Evolutionary conservation across 2,329 filamentous ascomycete genomes (phyloP).

Genomic region (Simplicillium sp.): DNA sequence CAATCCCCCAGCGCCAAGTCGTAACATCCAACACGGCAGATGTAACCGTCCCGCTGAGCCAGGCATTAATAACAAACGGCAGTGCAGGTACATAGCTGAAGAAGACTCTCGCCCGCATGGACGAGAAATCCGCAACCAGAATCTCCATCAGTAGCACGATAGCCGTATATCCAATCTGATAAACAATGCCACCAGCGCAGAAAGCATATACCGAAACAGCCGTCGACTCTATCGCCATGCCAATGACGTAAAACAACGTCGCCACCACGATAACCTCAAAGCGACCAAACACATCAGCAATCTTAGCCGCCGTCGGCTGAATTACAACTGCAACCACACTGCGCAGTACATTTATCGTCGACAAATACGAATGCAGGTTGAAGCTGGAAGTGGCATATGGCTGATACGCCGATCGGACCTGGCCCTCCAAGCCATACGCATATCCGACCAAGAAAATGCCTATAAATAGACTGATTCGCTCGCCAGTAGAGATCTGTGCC

Average conservation of each 20-base stretch:
- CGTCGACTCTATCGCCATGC: slow-evolving; percentile 44
- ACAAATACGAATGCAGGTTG: slow-evolving; percentile 41
- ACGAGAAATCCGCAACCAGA: slow-evolving; percentile 51
- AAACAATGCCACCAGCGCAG: slow-evolving; percentile 42
- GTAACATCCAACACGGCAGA: slow-evolving; percentile 36
- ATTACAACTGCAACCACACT: slow-evolving; percentile 50
- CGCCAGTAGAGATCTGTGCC: slow-evolving; percentile 30
- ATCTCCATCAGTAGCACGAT: slow-evolving; percentile 51
- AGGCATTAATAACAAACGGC: slow-evolving; percentile 53
- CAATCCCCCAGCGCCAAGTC: slow-evolving; percentile 53
- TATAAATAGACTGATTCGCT: slow-evolving; percentile 42
- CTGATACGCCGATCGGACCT: slow-evolving; percentile 41
- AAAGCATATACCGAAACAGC: slow-evolving; percentile 39
- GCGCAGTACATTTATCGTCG: slow-evolving; percentile 49
- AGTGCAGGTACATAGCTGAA: slow-evolving; percentile 53
- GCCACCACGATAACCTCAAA: slow-evolving; percentile 47
- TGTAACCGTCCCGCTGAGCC: slow-evolving; percentile 51
- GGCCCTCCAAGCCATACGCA: slow-evolving; percentile 48
- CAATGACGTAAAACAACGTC: slow-evolving; percentile 44
- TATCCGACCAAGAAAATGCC: slow-evolving; percentile 51
- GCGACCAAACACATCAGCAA: slow-evolving; percentile 54
- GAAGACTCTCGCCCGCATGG: slow-evolving; percentile 47
- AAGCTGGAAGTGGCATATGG: slow-evolving; percentile 44
- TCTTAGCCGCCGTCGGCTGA: slow-evolving; percentile 49
- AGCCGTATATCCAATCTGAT: slow-evolving; percentile 49